Conservation (phyloP, 176 grass and related monocot genomes). For the Phoenix dactylifera region DNA sequence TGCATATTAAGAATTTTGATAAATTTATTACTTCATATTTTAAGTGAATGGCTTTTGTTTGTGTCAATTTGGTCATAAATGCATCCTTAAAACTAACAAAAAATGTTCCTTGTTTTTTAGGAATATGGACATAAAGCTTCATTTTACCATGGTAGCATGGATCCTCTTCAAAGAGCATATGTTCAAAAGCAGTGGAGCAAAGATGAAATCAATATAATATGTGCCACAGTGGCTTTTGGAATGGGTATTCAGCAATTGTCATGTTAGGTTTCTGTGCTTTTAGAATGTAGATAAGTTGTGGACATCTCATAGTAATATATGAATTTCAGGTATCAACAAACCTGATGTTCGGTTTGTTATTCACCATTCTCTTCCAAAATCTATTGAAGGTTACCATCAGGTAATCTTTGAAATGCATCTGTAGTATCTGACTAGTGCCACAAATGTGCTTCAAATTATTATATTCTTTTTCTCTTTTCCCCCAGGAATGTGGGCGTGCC, state of each 20-base stretch:
- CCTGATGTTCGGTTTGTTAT: slow-evolving; percentile 99
- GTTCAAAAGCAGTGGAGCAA: slow-evolving; percentile 74
- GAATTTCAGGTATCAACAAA: slow-evolving; percentile 86
- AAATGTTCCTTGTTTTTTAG: slow-evolving; percentile 16
- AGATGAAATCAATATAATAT: slow-evolving; percentile 90
- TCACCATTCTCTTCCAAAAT: slow-evolving; percentile 95
- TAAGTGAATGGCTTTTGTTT: too few species aligned
- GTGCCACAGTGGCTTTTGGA: slow-evolving; percentile 97
- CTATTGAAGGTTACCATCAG: slow-evolving; percentile 98
- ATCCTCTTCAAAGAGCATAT: slow-evolving; percentile 45
- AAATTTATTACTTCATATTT: too few species aligned
- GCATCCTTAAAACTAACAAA: too few species aligned
- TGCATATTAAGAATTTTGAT: too few species aligned
- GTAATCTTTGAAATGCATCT: slow-evolving; percentile 19
- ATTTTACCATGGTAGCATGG: slow-evolving; percentile 91
- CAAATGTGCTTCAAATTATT: not conserved
- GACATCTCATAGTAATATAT: slow-evolving; percentile 17
- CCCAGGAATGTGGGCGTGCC: slow-evolving; percentile 84
- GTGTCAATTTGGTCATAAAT: too few species aligned
- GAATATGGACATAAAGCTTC: slow-evolving; percentile 62
- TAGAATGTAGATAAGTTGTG: too few species aligned
- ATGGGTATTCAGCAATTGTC: slow-evolving; percentile 62
- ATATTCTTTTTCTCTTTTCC: not conserved
- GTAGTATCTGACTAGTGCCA: not conserved
- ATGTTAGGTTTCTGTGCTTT: slow-evolving; percentile 11